phyloP scores from a whole-genome alignment of 2,329 filamentous ascomycete genomes.

The Fusarium nematophilum region DNA sequence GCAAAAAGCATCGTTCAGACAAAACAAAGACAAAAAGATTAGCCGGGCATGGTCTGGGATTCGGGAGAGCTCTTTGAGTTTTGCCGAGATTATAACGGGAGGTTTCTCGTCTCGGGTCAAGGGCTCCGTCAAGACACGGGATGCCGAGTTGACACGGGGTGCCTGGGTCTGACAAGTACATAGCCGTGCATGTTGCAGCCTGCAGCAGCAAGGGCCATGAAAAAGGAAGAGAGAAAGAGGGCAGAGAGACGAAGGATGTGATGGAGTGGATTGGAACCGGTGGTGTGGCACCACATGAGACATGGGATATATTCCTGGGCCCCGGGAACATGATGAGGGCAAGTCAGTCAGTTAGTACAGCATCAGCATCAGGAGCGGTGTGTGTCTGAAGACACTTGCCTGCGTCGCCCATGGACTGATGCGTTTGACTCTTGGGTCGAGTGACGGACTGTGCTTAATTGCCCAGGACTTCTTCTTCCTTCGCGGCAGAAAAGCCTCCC shows the following conservation, averaged over 20 bases:
- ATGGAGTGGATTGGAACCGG: slow-evolving; percentile 13
- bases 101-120: slow-evolving; percentile 9
- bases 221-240: too few species aligned
- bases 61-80: not conserved
- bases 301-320: slow-evolving; percentile 16
- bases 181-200: not conserved
- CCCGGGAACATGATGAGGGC: not conserved
- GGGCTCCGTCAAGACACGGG: not conserved
- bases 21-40: not conserved
- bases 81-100: not conserved
- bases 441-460: slow-evolving; percentile 35
- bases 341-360: slow-evolving; percentile 1
- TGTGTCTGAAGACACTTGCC: slow-evolving; percentile 9
- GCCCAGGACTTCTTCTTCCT: slow-evolving; percentile 11
- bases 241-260: not conserved
- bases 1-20: not conserved
- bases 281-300: slow-evolving; percentile 32
- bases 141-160: not conserved
- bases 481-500: not conserved
- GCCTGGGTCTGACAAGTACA: not conserved
- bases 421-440: slow-evolving; percentile 27
- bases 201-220: too few species aligned
- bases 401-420: slow-evolving; percentile 26
- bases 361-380: too few species aligned
- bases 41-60: not conserved